Percentiles rank a stretch among this genome's conserved stretches.
Evolutionary conservation across 257 asterid genomes (phyloP).

Genomic region (Solanum sejunctum): DNA sequence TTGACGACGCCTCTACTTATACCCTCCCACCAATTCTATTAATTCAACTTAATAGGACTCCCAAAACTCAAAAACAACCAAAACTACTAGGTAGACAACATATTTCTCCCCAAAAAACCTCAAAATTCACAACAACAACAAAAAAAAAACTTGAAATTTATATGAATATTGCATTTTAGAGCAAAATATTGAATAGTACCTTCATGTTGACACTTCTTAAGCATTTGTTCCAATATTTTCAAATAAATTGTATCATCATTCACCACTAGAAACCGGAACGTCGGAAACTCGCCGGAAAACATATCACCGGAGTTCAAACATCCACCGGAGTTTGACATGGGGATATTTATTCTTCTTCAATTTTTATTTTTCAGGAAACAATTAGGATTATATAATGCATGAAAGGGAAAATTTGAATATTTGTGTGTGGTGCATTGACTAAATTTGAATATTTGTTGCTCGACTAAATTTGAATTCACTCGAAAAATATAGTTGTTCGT

Average conservation of each 20-base stretch:
- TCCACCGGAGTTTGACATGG: background rate
- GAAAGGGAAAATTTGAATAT: background rate
- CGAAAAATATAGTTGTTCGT: too few species aligned
- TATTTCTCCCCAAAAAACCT: background rate
- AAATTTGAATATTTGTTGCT: too few species aligned
- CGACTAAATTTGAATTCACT: too few species aligned
- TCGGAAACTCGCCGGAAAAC: conserved; percentile 52
- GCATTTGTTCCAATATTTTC: conserved; percentile 84
- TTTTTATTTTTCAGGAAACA: background rate
- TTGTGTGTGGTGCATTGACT: too few species aligned
- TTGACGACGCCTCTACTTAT: background rate
- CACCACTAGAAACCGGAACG: conserved; percentile 76
- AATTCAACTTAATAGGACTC: background rate
- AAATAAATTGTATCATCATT: conserved; percentile 88
- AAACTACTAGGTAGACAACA: background rate
- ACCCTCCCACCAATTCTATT: background rate
- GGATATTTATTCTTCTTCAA: background rate
- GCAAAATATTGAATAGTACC: conserved; percentile 22
- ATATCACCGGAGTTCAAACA: background rate
- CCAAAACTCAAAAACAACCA: background rate
- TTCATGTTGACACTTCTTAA: conserved; percentile 61
- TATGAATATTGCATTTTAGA: background rate
- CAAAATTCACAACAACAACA: background rate
- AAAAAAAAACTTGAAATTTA: background rate
- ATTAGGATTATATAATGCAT: background rate